Percentiles rank a stretch among this genome's conserved stretches.
Conservation (phyloP, 169 alveolate species). For the Babesia gibsoni region DNA sequence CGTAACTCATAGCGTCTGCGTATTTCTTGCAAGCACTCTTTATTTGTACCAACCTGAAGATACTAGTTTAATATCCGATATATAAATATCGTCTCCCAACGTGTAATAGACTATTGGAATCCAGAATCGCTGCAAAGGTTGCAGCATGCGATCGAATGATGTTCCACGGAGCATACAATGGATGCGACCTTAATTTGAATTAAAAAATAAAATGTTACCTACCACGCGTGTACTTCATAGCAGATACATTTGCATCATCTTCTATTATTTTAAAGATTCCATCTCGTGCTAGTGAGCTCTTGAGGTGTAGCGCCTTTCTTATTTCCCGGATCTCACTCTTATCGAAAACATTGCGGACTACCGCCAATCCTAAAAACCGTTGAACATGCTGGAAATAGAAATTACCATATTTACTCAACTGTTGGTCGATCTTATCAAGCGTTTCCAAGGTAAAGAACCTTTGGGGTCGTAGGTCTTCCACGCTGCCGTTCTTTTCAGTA, state of each 20-base stretch:
- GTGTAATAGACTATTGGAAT: constrained; percentile 47
- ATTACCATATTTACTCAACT: constrained; percentile 12
- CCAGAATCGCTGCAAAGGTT: constrained; percentile 58
- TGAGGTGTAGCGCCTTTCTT: constrained; percentile 19
- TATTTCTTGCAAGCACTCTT: not conserved
- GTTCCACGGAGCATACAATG: constrained; percentile 55
- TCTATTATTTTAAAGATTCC: constrained; percentile 37
- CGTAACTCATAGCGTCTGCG: constrained; percentile 52
- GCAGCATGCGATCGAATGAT: constrained; percentile 14
- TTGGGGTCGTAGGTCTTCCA: not conserved
- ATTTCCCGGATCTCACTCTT: constrained; percentile 19
- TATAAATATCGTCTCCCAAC: constrained; percentile 15
- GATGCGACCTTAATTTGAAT: constrained; percentile 28
- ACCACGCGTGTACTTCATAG: constrained; percentile 55
- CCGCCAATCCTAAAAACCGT: constrained; percentile 45
- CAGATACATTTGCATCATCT: constrained; percentile 49
- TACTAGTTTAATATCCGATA: constrained; percentile 40
- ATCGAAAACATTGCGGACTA: constrained; percentile 49
- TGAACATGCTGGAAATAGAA: not conserved
- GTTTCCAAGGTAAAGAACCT: not conserved
- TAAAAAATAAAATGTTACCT: not conserved
- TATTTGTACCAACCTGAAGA: constrained; percentile 29
- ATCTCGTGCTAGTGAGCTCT: constrained; percentile 48
- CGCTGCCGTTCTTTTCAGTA: not conserved
- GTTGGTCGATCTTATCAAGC: not conserved